Evolutionary conservation across 176 grass and related monocot species (phyloP).

Genomic region (Guadua angustifolia): DNA sequence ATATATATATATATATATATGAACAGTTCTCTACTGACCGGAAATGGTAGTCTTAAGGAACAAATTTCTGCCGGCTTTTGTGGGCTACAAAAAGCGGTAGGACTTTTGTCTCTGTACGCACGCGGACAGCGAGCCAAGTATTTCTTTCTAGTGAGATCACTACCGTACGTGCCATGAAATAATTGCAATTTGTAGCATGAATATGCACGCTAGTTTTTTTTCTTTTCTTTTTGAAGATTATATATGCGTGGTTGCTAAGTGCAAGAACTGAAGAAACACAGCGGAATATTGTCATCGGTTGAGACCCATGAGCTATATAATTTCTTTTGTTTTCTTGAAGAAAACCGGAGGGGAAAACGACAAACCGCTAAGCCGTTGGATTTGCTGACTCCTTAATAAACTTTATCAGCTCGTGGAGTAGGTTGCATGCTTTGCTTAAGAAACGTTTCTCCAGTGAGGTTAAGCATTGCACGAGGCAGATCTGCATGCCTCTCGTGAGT

Average conservation of each 20-base stretch:
- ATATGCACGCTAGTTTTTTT: neutral
- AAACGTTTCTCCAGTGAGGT: neutral
- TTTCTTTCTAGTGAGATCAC: slow-evolving; percentile 9
- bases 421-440: slow-evolving; percentile 6
- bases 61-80: slow-evolving; percentile 24
- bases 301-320: neutral
- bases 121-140: neutral
- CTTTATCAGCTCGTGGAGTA: slow-evolving; percentile 24
- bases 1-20: too few species aligned
- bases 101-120: neutral
- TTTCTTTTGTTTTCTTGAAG: neutral
- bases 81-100: neutral
- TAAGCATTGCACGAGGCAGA: neutral
- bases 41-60: slow-evolving; percentile 21
- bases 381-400: slow-evolving; percentile 1
- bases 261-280: neutral
- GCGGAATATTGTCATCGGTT: neutral
- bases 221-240: neutral
- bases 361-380: slow-evolving; percentile 23
- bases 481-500: neutral
- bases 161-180: neutral
- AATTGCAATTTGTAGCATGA: neutral
- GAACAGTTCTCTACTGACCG: neutral
- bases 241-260: neutral
- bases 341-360: neutral